phyloP scores from a whole-genome alignment of 2,329 filamentous ascomycete genomes.

The Penicillium sumatraense region DNA sequence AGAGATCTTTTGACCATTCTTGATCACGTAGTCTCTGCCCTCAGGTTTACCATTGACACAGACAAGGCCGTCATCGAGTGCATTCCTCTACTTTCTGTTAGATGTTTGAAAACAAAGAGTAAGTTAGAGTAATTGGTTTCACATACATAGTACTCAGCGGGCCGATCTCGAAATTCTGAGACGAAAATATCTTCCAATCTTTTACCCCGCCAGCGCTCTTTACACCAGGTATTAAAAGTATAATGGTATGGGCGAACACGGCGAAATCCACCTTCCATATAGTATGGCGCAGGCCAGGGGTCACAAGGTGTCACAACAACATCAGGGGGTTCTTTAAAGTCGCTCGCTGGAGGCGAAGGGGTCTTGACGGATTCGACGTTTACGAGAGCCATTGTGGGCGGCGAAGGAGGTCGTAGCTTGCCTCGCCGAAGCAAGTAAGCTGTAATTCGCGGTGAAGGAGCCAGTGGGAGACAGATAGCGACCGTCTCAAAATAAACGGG shows the following conservation, averaged over 20 bases:
- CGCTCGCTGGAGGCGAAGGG: conserved; percentile 27
- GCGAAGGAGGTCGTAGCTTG: conserved; percentile 34
- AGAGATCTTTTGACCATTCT: conserved; percentile 88
- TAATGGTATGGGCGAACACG: conserved; percentile 54
- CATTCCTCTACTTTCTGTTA: conserved; percentile 58
- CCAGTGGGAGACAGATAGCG: conserved; percentile 29
- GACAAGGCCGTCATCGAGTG: conserved; percentile 80
- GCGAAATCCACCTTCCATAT: conserved; percentile 75
- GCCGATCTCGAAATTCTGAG: conserved; percentile 88
- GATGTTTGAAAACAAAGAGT: background rate
- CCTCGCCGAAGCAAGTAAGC: conserved; percentile 46
- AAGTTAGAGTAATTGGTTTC: background rate
- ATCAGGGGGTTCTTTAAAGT: conserved; percentile 30
- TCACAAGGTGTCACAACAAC: conserved; percentile 39
- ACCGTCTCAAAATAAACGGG: background rate
- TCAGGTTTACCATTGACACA: conserved; percentile 78
- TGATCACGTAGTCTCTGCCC: conserved; percentile 69
- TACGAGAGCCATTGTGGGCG: conserved; percentile 44
- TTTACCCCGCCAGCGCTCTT: conserved; percentile 87
- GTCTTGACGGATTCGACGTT: conserved; percentile 34
- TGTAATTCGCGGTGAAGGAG: conserved; percentile 44
- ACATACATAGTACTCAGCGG: conserved; percentile 79
- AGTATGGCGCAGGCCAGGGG: conserved; percentile 71
- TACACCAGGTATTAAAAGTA: conserved; percentile 52
- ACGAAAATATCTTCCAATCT: conserved; percentile 84